Evolutionary conservation across 345 rosid genomes (phyloP), one percentile per base, ranked within the genome.

Genomic region (Combretum micranthum): DNA sequence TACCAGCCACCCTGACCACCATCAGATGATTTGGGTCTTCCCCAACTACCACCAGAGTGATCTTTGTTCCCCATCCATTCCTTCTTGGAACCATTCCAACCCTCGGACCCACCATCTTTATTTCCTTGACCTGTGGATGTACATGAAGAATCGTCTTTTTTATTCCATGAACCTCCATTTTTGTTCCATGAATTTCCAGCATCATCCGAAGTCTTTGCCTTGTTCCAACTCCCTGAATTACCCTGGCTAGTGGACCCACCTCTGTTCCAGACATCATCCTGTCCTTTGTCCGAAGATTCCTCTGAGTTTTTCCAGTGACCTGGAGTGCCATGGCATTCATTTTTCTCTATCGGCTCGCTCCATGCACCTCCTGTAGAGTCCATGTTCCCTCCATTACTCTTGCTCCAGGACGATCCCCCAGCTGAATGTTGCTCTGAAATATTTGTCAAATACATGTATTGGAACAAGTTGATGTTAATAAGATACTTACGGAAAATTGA

Each of bases 11-110:
- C 45, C 18, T 19, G 44, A 44, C 64, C 54, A 19, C 15, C 63
- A 66, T 23, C 61, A 25, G 47, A 42, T 64, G 60, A 19, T 70
- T 57, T 12, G 37, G 19, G 42, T 26, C 25, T 60, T 25, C 19
- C 22, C 50, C 23, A 14, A 20, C 53, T 2, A 42, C 59, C 21
- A 16, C 65, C 20, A 22, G 9, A 8, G 54, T 32, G 10, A 43
- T 43, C 13, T 47, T 45, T 39, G 20, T 44, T 63, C 60, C 57
- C 50, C 2, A 45, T 49, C 47, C 13, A 46, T 48, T 45, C 59
- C n/a, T 52, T 47, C 17, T 51, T 55, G 61, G 54, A 50, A 22
- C 69, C 72, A 44, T 61, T 70, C 75, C 70, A 66, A 56, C 68
- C 51, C 60, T 57, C 47, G 44, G 42, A 47, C 44, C 68, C 55